Evolutionary conservation across 768 basidiomycete genomes (phyloP), one percentile per base, ranked within the genome.

Genomic region (Heimioporus sp.): DNA sequence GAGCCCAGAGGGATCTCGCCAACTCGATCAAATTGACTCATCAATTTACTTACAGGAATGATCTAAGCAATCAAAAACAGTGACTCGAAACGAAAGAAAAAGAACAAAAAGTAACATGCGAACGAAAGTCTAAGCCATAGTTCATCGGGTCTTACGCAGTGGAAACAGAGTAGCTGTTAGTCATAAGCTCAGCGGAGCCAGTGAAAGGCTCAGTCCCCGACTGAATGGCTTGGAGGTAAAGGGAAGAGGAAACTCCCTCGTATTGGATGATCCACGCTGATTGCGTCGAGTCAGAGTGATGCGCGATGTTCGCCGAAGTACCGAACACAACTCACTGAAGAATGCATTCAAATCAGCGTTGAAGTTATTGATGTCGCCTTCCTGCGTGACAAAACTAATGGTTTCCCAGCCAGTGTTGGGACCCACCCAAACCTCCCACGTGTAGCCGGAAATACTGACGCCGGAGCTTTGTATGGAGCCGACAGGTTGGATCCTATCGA

Each of bases 401-500:
- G 81, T 80, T 63, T 81, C 61, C 80, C 80, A 82, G 68, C 78
- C 78, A 17, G 67, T 46, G 61, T 80, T 80, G 4, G 79, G 76
- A 19, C 81, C 80, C 43, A 62, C 68, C 80, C 80, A 84, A 28
- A 83, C 67, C 53, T 78, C 73, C 82, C 82, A 85, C 2, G 74
- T 73, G 61, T 80, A 69, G 31, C 78, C 79, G 3, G 72, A 80
- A 32, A 83, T 52, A 8, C 58, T 58, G 32, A 76, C 71, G 24
- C 65, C 74, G 10, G 75, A 73, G 0, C 62, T 63, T 46, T 76
- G 72, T 49, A 75, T 76, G 31, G 75, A 76, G 34, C 82, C 81
- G 30, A 82, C 75, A 36, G 81, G 82, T 53, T 79, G 74, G 43
- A 81, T 78, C n/a, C 81, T 81, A 52, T 19, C 35, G 10, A 16